Evolutionary conservation across 345 rosid genomes (phyloP).

Genomic region (Aethionema arabicum): DNA sequence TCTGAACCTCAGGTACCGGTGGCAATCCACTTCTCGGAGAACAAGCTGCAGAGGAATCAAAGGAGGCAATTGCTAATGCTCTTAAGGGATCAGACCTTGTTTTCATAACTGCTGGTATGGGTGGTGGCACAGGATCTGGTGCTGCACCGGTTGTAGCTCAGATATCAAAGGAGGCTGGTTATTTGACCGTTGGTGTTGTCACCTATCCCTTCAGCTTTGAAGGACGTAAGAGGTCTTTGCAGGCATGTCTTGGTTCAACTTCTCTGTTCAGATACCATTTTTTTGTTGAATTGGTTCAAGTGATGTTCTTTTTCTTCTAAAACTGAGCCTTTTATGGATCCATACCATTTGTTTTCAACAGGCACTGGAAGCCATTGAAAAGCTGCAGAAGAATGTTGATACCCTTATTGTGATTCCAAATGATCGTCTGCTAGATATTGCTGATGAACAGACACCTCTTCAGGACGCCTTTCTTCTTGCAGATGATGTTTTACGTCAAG

Average conservation of each 20-base stretch:
- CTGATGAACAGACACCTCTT: slow-evolving; percentile 95
- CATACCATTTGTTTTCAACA: slow-evolving; percentile 34
- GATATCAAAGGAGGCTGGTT: slow-evolving; percentile 87
- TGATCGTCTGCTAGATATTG: slow-evolving; percentile 93
- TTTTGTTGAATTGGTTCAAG: slow-evolving; percentile 2
- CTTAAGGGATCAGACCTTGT: slow-evolving; percentile 99
- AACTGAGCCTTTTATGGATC: slow-evolving; percentile 1
- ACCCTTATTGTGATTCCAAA: slow-evolving; percentile 96
- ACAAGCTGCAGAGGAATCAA: slow-evolving; percentile 98
- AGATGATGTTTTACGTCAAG: slow-evolving; percentile 96
- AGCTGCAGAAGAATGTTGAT: slow-evolving; percentile 90
- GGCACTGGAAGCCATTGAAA: slow-evolving; percentile 97
- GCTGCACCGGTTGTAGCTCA: slow-evolving; percentile 99
- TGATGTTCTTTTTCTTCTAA: background rate
- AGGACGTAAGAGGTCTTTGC: slow-evolving; percentile 93
- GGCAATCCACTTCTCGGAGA: slow-evolving; percentile 96
- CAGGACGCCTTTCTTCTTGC: slow-evolving; percentile 99
- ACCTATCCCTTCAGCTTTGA: slow-evolving; percentile 99
- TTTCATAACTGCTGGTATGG: slow-evolving; percentile 98
- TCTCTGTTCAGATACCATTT: slow-evolving; percentile 6
- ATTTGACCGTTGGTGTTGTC: slow-evolving; percentile 96
- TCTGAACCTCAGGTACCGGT: slow-evolving; percentile 68
- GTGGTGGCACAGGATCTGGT: slow-evolving; percentile 99
- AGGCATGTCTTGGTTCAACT: slow-evolving; percentile 45
- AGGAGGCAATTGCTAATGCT: slow-evolving; percentile 79